Conservation (phyloP, 140 eudicot genomes). For the Senecio squalidus region DNA sequence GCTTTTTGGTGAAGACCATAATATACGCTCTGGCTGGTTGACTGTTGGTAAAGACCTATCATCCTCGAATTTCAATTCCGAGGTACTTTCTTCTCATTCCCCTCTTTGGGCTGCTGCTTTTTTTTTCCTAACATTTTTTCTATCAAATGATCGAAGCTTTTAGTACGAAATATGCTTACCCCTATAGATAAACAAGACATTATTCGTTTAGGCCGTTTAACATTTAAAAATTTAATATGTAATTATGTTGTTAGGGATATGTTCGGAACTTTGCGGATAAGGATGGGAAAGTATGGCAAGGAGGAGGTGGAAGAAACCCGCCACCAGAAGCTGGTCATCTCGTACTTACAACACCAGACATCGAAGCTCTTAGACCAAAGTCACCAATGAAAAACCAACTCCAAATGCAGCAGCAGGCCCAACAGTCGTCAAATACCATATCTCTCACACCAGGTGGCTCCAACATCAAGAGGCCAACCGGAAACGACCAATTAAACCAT, state of each 20-base stretch:
- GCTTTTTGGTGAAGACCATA: slow-evolving; percentile 95
- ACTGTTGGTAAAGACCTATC: slow-evolving; percentile 91
- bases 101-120: background rate
- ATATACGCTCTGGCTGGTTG: slow-evolving; percentile 92
- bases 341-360: slow-evolving; percentile 78
- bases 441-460: slow-evolving; percentile 55
- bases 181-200: background rate
- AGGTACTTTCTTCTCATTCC: slow-evolving; percentile 34
- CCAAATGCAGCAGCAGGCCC: slow-evolving; percentile 75
- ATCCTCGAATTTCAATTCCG: slow-evolving; percentile 77
- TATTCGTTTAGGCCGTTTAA: too few species aligned
- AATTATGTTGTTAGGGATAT: slow-evolving; percentile 45
- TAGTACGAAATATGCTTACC: slow-evolving; percentile 2
- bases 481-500: slow-evolving; percentile 55
- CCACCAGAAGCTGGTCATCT: slow-evolving; percentile 98
- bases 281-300: slow-evolving; percentile 96
- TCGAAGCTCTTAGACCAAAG: slow-evolving; percentile 87
- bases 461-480: slow-evolving; percentile 48
- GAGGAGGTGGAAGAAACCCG: slow-evolving; percentile 95
- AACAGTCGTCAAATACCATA: slow-evolving; percentile 45
- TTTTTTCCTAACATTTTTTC: too few species aligned
- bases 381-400: slow-evolving; percentile 98
- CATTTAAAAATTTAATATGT: too few species aligned
- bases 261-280: slow-evolving; percentile 63
- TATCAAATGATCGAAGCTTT: too few species aligned